Percentiles rank a stretch among this genome's conserved stretches.
Conservation (phyloP, 345 rosid species). For the Salix udensis region DNA sequence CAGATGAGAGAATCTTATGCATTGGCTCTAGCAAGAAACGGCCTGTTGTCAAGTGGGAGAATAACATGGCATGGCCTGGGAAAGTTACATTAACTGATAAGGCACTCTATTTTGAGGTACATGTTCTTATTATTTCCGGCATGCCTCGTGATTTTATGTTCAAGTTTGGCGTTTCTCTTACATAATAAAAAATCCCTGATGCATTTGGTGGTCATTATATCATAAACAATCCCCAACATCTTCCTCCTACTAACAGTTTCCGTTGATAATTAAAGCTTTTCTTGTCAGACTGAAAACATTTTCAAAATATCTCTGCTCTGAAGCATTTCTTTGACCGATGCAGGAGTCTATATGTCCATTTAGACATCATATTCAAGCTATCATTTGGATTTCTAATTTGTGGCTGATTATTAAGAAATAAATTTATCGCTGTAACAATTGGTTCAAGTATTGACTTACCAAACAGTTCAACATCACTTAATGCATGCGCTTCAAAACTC, state of each 20-base stretch:
- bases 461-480: background rate
- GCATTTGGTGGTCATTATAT: background rate
- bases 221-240: background rate
- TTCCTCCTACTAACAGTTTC: background rate
- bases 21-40: constrained; percentile 74
- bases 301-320: background rate
- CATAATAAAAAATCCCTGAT: background rate
- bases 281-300: background rate
- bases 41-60: constrained; percentile 93
- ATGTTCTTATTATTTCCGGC: constrained; percentile 10
- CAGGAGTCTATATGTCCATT: background rate
- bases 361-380: background rate
- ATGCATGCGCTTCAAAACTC: background rate
- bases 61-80: constrained; percentile 94
- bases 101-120: constrained; percentile 92
- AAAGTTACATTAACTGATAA: constrained; percentile 75
- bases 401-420: background rate
- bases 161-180: background rate
- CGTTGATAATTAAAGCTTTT: too few species aligned
- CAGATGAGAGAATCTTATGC: constrained; percentile 70
- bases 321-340: background rate
- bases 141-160: constrained; percentile 1
- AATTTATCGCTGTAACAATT: background rate
- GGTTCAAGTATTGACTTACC: background rate
- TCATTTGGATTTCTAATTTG: background rate